These are phyloP conservation scores for Luvunga scandens DNA, from an alignment of 345 rosid genomes.

Conservation along the genomic window DNA sequence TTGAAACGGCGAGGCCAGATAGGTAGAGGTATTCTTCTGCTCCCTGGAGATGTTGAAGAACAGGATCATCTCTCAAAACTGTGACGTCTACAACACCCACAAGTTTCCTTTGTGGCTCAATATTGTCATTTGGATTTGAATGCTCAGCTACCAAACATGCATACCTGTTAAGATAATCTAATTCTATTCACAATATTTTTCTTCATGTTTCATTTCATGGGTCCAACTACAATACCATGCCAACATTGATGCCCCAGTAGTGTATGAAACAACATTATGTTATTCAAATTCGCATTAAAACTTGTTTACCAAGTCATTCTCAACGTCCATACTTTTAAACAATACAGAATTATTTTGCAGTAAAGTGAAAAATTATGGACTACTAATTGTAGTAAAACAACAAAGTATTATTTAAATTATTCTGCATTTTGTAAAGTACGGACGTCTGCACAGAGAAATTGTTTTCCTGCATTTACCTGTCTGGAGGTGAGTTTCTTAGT, in stretches of 20 bases:
- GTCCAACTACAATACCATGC: not conserved
- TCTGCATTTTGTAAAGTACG: too few relatives aligned
- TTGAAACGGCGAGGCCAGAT: slow-evolving; percentile 79
- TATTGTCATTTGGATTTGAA: slow-evolving; percentile 19
- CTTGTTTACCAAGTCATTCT: too few relatives aligned
- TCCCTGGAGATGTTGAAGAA: slow-evolving; percentile 49
- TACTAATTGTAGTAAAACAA: too few relatives aligned
- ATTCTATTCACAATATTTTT: not conserved
- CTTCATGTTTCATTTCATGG: not conserved
- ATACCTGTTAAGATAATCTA: slow-evolving; percentile 37
- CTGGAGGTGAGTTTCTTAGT: slow-evolving; percentile 66
- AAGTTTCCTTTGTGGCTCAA: slow-evolving; percentile 23
- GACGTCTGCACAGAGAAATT: too few relatives aligned
- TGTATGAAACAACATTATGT: too few relatives aligned
- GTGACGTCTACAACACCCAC: slow-evolving; percentile 86
- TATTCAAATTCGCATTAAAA: too few relatives aligned
- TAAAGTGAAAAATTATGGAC: too few relatives aligned
- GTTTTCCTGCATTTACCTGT: slow-evolving; percentile 40
- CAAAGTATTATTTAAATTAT: too few relatives aligned
- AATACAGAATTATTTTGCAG: too few relatives aligned
- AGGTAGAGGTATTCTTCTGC: slow-evolving; percentile 76
- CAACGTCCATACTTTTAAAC: too few relatives aligned
- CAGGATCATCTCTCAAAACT: slow-evolving; percentile 48
- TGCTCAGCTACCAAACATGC: slow-evolving; percentile 83
- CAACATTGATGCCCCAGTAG: not conserved